Evolutionary conservation across 148 eudicot genomes (phyloP).

Genomic region (Rhododendron mucronatum): DNA sequence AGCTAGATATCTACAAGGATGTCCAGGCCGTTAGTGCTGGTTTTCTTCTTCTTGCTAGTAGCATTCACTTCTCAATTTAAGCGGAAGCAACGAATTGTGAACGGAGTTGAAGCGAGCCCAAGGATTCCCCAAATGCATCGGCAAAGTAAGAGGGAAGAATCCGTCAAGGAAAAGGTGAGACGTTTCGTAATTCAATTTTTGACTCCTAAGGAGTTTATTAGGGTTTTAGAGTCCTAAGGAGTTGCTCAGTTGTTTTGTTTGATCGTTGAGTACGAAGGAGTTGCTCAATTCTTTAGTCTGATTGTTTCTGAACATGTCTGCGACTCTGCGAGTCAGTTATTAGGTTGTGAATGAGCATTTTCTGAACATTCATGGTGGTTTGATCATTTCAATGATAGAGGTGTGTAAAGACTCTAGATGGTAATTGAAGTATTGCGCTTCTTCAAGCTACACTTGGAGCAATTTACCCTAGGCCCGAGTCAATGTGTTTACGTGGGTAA

Average conservation of each 20-base stretch:
- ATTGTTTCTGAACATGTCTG: neutral
- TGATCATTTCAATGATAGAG: neutral
- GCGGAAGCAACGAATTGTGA: conserved; percentile 23
- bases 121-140: conserved; percentile 8
- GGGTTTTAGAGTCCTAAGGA: neutral
- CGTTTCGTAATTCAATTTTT: neutral
- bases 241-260: neutral
- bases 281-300: neutral
- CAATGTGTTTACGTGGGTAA: neutral
- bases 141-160: conserved; percentile 20
- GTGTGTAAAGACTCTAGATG: neutral
- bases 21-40: conserved; percentile 24
- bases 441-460: neutral
- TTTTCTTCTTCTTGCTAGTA: conserved; percentile 21
- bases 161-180: conserved; percentile 25
- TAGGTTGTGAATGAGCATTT: neutral
- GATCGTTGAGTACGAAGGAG: neutral
- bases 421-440: neutral
- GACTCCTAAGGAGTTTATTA: neutral
- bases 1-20: neutral
- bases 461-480: neutral
- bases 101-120: conserved; percentile 18
- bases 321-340: neutral
- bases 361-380: neutral
- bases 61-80: conserved; percentile 23